Evolutionary conservation across 2,329 filamentous ascomycete species (phyloP).

Genomic region (Paecilomyces sp.): DNA sequence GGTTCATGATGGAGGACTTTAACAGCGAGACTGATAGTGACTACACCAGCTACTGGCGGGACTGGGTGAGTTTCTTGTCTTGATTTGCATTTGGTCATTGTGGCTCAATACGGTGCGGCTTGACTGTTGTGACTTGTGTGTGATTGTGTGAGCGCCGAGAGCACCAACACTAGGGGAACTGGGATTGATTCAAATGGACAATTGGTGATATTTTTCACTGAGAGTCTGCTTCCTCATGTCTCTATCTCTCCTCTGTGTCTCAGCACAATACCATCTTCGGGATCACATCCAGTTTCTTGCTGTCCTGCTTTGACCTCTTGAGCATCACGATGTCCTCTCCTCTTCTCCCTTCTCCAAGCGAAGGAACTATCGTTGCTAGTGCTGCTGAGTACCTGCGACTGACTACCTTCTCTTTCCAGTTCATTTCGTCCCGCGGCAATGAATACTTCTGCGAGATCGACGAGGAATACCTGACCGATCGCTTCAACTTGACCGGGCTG

Average conservation of each 20-base stretch:
- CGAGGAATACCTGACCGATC: conserved; percentile 95
- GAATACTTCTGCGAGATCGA: conserved; percentile 99
- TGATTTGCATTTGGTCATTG: conserved; percentile 6
- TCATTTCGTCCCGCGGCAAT: conserved; percentile 94
- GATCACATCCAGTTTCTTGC: not conserved
- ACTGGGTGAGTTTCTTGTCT: conserved; percentile 70
- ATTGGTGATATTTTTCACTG: not conserved
- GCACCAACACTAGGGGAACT: not conserved
- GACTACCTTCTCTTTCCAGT: conserved; percentile 49
- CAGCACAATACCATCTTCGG: too few relatives aligned
- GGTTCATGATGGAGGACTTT: conserved; percentile 78
- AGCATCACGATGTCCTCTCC: not conserved
- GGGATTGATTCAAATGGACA: not conserved
- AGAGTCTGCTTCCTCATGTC: too few relatives aligned
- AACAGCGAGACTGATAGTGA: conserved; percentile 97
- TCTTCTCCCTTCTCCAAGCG: not conserved
- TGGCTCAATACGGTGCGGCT: conserved; percentile 2
- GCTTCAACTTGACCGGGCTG: conserved; percentile 94
- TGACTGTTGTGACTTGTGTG: not conserved
- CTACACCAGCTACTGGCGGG: conserved; percentile 98
- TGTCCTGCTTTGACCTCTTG: not conserved
- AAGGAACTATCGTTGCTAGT: not conserved
- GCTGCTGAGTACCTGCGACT: not conserved
- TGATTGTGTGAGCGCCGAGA: not conserved
- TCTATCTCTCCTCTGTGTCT: not conserved